Evolutionary conservation across 2,329 filamentous ascomycete species (phyloP), one percentile per base, ranked within the genome.

Genomic region (Botrytis aclada): DNA sequence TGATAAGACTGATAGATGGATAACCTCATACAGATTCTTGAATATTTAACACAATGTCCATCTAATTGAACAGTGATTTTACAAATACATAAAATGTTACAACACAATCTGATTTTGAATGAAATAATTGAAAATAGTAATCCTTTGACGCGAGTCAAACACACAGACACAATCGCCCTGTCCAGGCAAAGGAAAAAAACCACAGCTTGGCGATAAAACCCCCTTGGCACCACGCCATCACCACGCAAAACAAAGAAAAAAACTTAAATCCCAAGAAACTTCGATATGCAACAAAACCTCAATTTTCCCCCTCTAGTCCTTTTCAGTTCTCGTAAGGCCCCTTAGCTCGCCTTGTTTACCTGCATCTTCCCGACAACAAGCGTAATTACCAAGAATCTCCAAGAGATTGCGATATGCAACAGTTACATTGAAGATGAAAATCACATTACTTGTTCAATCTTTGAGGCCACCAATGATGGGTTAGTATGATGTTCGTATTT

Each of bases 391-490:
- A 65, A 65, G 63, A 65, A 25, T 18, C 22, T 25, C 69, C 69
- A 71, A 71, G 69, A 71, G 60, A 65, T 64, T 45, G 69, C 54
- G 69, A 71, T 41, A 41, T 71, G 69, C 69, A 71, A 71, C 45
- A 71, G 9, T 47, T 3, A 32, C 10, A 25, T 34, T 65, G 41
- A 65, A 47, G 63, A 22, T 65, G 22, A 20, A 18, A 45, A 65
- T 65, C 43, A 65, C 43, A 65, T 65, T 65, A n/a, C 10, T n/a
- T 47, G 16, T 47, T 34, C n/a, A 32, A 37, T 47, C 20, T 32
- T 47, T 18, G 43, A 34, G 63, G 63, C 18, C 5, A 32, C 29
- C 45, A 39, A n/a, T 25, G 22, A 22, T 61, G 22, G 8, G 58
- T 39, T 61, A 39, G 34, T 39, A 22, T 9, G 12, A 39, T 61